Conservation (phyloP, 2,329 filamentous ascomycete genomes). For the Cercospora beticola region DNA sequence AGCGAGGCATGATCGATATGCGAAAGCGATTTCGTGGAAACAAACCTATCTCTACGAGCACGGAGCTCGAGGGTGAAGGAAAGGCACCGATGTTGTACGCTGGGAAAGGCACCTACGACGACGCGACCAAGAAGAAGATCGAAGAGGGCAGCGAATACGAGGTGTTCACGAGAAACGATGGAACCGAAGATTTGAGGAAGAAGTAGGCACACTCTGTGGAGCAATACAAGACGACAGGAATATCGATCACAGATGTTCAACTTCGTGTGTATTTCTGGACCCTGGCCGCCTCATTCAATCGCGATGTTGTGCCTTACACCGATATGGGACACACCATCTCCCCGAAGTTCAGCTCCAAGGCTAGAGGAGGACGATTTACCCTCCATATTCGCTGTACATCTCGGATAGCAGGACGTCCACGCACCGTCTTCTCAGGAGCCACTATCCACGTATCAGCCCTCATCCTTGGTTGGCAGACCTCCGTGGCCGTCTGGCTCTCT, state of each 20-base stretch:
- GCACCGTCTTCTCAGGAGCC: conserved; percentile 17
- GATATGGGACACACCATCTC: neutral
- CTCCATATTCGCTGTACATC: neutral
- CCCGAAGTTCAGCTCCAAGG: neutral
- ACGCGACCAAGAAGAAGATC: conserved; percentile 32
- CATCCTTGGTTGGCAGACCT: neutral
- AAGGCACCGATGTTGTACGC: conserved; percentile 69
- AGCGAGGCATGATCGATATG: conserved; percentile 96
- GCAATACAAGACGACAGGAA: neutral
- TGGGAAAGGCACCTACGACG: conserved; percentile 53
- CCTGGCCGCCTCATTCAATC: neutral
- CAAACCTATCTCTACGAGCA: conserved; percentile 71
- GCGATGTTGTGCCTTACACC: neutral
- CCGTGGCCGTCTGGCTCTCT: neutral
- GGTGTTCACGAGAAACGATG: conserved; percentile 35
- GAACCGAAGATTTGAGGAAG: conserved; percentile 34
- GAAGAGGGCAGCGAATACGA: conserved; percentile 36
- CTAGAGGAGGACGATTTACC: neutral
- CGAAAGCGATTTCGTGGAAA: conserved; percentile 96
- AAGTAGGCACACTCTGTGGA: conserved; percentile 21
- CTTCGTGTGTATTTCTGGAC: neutral
- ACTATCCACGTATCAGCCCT: conserved; percentile 4
- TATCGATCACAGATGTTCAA: neutral
- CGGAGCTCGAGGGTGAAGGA: conserved; percentile 54
- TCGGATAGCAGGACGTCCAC: conserved; percentile 8